Evolutionary conservation across 164 flowering plant species (phyloP), one percentile per base, ranked within the genome.

Genomic region (Litsea cubeba): DNA sequence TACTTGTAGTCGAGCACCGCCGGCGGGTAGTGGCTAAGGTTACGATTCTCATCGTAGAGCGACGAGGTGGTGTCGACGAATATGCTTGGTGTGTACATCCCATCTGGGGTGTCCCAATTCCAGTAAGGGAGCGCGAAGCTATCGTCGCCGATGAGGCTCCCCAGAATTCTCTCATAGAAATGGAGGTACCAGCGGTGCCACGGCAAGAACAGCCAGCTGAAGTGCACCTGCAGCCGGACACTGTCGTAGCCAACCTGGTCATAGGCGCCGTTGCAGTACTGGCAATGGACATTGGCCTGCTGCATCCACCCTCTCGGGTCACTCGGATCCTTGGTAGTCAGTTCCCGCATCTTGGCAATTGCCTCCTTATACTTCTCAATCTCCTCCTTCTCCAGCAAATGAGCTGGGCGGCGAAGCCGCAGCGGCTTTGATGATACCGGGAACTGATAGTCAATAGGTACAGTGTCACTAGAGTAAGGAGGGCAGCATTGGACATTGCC

Each of bases 161-260:
- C 72, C 15, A 71, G 72, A 12, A 71, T 57, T 28, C 72, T 14
- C 65, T 71, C 72, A 18, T 57, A 30, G 72, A 71, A 71, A 63
- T 71, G 54, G 72, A 71, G 32, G 40, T 50, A 50, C n/a, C 54
- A 23, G 30, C 72, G 72, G 72, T 70, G 72, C 72, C 72, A 70
- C 10, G 72, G 72, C 32, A 23, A 3, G 72, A 70, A 70, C 11
- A 70, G 26, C 72, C 72, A 70, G 72, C n/a, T 24, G 24, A 20
- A 14, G 62, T 70, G 72, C 35, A 71, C 62, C 46, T 51, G 35
- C 22, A 71, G 23, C 26, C 3, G 22, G 22, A 32, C 40, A 30
- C 17, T 12, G 0, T 32, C n/a, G 24, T 17, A 28, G 22, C 71
- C 57, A 18, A 32, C 26, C 71, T 68, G 71, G 51, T 68, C 40